Percentiles rank a stretch among this genome's conserved stretches.
Evolutionary conservation across 352 stramenopile species (phyloP).

Genomic region (Globisporangium uncinulatum): DNA sequence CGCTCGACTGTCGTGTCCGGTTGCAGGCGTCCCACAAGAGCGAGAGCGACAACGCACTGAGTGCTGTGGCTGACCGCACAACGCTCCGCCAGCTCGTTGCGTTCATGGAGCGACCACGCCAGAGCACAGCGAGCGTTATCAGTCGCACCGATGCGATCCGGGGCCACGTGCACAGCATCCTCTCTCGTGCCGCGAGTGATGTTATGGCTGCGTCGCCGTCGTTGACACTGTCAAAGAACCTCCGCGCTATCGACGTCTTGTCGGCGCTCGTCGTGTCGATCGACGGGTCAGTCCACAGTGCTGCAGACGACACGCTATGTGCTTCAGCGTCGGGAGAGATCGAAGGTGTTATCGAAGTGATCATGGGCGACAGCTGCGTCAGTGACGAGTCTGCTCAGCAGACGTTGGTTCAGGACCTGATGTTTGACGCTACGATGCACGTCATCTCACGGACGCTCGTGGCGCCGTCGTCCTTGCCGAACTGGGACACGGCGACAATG

Average conservation of each 20-base stretch:
- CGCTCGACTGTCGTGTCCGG: neutral
- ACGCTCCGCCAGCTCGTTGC: constrained; percentile 70
- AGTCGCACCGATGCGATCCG: neutral
- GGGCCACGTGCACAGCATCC: constrained; percentile 57
- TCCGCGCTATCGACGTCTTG: constrained; percentile 46
- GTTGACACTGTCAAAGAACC: constrained; percentile 46
- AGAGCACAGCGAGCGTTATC: neutral
- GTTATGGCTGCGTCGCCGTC: constrained; percentile 29
- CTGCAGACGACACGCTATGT: neutral
- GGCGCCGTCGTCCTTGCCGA: constrained; percentile 20
- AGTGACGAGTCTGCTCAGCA: constrained; percentile 7
- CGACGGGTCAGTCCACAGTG: constrained; percentile 16
- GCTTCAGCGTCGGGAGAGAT: constrained; percentile 3
- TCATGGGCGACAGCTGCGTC: constrained; percentile 12
- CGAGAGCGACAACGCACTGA: constrained; percentile 36
- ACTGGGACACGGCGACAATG: constrained; percentile 43
- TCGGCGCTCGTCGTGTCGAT: constrained; percentile 49
- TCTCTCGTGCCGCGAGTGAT: constrained; percentile 42
- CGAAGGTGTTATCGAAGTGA: constrained; percentile 21
- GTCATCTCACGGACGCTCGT: constrained; percentile 63
- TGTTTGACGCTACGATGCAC: constrained; percentile 76
- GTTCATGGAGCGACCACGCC: constrained; percentile 22
- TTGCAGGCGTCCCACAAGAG: constrained; percentile 14
- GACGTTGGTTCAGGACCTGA: constrained; percentile 51
- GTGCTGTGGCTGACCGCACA: constrained; percentile 49